A percentile compares a stretch with the other conserved stretches of the same genome.
These are phyloP conservation scores for Arxiozyma heterogenica DNA, from an alignment of 1,139 yeast genomes.

Conservation along the genomic window DNA sequence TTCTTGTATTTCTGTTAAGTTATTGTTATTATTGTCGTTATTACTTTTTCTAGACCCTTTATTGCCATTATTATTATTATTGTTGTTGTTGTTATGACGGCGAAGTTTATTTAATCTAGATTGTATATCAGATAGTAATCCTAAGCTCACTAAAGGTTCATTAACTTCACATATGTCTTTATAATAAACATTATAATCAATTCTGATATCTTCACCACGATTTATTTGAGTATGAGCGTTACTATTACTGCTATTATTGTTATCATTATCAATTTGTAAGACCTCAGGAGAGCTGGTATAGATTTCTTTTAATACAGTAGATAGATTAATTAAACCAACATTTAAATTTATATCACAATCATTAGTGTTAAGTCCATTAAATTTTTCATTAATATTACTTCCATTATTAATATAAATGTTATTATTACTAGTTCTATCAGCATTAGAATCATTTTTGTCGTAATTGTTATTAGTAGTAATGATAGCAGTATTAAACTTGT, in stretches of 20 bases:
- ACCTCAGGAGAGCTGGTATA: constrained; percentile 30
- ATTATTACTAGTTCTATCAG: background rate
- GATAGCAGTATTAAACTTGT: background rate
- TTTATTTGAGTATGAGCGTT: constrained; percentile 5
- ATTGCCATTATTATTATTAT: constrained; percentile 13
- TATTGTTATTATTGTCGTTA: constrained; percentile 11
- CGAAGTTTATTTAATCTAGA: constrained; percentile 13
- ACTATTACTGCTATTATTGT: background rate
- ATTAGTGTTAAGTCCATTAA: background rate
- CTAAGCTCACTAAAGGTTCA: constrained; percentile 71
- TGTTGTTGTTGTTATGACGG: background rate
- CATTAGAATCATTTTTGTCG: background rate
- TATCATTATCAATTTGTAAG: constrained; percentile 9
- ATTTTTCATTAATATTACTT: background rate
- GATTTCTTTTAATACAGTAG: constrained; percentile 24
- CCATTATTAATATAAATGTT: background rate
- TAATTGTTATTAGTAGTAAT: background rate
- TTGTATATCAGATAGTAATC: constrained; percentile 44
- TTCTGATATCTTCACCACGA: constrained; percentile 7
- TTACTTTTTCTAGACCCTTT: background rate
- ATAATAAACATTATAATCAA: constrained; percentile 62
- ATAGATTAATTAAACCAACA: constrained; percentile 26
- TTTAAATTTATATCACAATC: constrained; percentile 9
- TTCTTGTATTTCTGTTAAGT: constrained; percentile 11
- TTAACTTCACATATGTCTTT: constrained; percentile 66